Conservation (phyloP, 176 grass and related monocot genomes). For the Coix lacrymajobi region DNA sequence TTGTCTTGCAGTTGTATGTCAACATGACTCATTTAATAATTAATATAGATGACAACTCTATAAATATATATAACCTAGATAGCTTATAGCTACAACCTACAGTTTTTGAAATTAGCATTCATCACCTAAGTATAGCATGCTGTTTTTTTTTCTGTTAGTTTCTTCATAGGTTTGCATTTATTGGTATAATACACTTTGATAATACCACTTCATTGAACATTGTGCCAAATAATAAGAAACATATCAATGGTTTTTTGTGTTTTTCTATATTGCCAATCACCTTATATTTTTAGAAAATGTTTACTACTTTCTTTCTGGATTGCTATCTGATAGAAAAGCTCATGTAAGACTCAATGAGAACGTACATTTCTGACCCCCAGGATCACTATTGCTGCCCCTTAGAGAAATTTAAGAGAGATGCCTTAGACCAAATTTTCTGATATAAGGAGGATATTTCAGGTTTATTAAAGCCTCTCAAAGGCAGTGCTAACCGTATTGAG, state of each 20-base stretch:
- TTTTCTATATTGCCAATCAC: background rate
- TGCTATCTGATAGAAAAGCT: background rate
- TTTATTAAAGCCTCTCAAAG: background rate
- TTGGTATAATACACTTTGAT: background rate
- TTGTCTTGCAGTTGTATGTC: constrained; percentile 21
- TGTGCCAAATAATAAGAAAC: background rate
- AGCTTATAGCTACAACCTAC: background rate
- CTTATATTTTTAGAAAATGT: background rate
- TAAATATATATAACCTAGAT: too few species aligned
- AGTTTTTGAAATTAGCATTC: background rate
- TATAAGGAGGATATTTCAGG: background rate
- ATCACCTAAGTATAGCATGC: background rate
- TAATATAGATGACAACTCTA: constrained; percentile 7
- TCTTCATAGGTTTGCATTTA: background rate
- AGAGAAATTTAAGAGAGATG: background rate
- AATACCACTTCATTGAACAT: background rate
- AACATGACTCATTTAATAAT: background rate
- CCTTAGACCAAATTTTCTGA: background rate
- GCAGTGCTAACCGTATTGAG: background rate
- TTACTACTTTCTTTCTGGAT: background rate
- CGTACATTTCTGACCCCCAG: background rate
- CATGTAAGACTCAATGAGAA: background rate
- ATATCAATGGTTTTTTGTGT: background rate
- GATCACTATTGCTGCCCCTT: background rate
- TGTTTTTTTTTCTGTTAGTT: background rate